Conservation (phyloP, 2,329 filamentous ascomycete genomes). For the Monilinia laxa region DNA sequence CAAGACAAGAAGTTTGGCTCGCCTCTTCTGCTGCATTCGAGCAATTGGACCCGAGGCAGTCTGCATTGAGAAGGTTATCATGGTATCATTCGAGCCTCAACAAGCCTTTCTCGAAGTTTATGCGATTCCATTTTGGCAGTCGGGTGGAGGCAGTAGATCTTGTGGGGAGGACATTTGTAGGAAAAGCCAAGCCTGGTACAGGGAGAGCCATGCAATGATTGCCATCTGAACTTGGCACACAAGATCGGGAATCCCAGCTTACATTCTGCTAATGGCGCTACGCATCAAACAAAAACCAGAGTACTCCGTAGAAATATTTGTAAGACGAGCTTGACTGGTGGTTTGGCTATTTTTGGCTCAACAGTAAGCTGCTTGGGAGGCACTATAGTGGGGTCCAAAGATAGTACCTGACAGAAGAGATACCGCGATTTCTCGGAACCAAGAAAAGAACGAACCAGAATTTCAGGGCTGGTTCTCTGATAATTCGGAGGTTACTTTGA, state of each 20-base stretch:
- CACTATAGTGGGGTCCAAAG: conserved; percentile 3
- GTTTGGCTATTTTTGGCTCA: conserved; percentile 16
- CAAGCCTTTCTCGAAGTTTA: conserved; percentile 15
- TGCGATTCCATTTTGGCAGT: conserved; percentile 12
- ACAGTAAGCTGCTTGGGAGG: conserved; percentile 4
- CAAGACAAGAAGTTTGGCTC: conserved; percentile 9
- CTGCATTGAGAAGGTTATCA: conserved; percentile 17
- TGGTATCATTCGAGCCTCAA: conserved; percentile 16
- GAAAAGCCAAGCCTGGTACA: conserved; percentile 9
- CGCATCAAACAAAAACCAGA: conserved; percentile 5
- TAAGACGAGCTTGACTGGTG: background rate
- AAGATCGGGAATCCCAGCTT: conserved; percentile 13
- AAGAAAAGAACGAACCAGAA: background rate
- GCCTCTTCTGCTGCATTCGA: background rate
- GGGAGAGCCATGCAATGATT: conserved; percentile 11
- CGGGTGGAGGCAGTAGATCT: conserved; percentile 18
- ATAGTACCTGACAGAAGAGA: conserved; percentile 1
- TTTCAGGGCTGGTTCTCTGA: background rate
- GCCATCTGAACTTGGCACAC: conserved; percentile 18
- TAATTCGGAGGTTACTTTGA: background rate
- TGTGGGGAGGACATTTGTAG: conserved; percentile 17
- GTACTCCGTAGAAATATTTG: background rate
- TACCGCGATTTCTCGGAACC: background rate
- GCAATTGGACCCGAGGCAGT: conserved; percentile 2
- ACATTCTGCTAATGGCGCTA: conserved; percentile 5